Conservation (phyloP, 2,329 filamentous ascomycete genomes). For the Trichoderma guizhouense region DNA sequence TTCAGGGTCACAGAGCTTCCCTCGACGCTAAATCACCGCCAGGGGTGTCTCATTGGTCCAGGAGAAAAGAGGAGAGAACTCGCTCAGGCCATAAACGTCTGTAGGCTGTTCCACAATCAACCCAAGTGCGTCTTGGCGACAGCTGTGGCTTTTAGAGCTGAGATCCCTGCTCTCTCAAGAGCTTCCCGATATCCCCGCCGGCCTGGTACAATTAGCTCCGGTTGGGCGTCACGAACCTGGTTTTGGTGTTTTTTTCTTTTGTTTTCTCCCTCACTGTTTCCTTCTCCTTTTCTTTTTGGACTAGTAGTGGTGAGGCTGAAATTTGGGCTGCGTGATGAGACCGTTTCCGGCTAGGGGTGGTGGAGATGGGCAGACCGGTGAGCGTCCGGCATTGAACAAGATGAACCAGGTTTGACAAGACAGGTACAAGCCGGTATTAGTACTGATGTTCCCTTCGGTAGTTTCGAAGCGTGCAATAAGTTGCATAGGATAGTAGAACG, state of each 20-base stretch:
- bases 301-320: slow-evolving; percentile 9
- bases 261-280: neutral
- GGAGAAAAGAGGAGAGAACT: neutral
- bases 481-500: neutral
- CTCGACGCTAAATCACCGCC: neutral
- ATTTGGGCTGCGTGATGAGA: neutral
- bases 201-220: neutral
- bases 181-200: neutral
- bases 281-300: neutral
- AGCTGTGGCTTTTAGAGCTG: slow-evolving; percentile 9
- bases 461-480: neutral
- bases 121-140: neutral
- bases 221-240: neutral
- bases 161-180: neutral
- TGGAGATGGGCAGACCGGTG: neutral
- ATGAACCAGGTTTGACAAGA: neutral
- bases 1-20: neutral
- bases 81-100: neutral
- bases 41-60: neutral
- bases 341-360: neutral
- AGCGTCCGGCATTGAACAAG: slow-evolving; percentile 1
- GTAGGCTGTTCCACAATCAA: neutral
- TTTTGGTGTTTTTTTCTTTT: neutral
- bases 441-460: neutral
- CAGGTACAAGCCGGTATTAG: neutral